Evolutionary conservation across 805 yeast species (phyloP), one percentile per base, ranked within the genome.

Genomic region (Barnettozyma sucrosica): DNA sequence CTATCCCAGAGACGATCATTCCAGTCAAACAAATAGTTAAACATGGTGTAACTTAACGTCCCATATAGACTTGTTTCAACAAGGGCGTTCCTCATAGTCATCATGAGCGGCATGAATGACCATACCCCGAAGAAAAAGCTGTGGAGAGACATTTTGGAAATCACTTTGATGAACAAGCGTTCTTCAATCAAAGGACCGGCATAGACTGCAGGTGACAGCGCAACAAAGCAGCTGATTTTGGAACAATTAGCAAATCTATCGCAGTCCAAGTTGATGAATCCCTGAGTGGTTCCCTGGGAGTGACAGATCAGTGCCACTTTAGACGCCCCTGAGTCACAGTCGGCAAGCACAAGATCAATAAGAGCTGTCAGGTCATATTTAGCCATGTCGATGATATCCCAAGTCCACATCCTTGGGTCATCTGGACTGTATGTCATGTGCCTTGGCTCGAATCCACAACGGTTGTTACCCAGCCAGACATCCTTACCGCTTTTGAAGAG

Each of bases 201-300:
- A 61, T 79, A 93, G 2, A 89, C 82, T 0, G 98, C 98, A 0
- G 99, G 98, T 0, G 97, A 86, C 46, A 92, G 66, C 0, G 92
- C 87, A 25, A 87, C 71, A 58, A 88, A 87, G 46, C 77, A 74
- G 46, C 81, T 82, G 18, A 92, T 64, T 51, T 80, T 81, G 4
- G 69, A 66, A 41, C 80, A 79, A 34, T 79, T 55, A 14, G 65
- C 64, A 45, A 76, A 71, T 26, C 61, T 63, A 20, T 74, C 75
- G 45, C 70, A 67, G 16, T 84, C 75, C 32, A 93, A 68, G 42
- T 89, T 78, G 57, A 85, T 67, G 47, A 89, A 84, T 0, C 85
- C 74, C 64, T 90, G 96, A 0, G 97, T 80, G 2, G 97, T 89
- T 1, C 98, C 98, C 66, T 93, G 98, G 14, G 95, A 87, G 62